Evolutionary conservation across 2,329 filamentous ascomycete genomes (phyloP).

Genomic region (Beauveria varroae): DNA sequence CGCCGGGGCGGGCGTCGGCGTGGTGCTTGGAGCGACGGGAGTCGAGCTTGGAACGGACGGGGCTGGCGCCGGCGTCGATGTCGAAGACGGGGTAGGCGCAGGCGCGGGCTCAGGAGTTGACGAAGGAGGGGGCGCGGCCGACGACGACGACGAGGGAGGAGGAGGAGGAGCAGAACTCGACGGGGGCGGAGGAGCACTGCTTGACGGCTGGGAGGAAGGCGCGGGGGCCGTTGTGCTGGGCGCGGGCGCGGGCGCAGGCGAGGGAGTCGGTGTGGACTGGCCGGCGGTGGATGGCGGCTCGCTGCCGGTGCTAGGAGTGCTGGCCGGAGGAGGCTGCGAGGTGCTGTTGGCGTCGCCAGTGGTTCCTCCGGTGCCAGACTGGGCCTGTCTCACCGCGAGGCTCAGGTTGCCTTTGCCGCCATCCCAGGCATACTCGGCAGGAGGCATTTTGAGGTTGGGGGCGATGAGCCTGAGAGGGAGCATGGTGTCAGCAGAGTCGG

Average conservation of each 20-base stretch:
- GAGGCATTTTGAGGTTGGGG: background rate
- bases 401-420: background rate
- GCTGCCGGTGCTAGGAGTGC: background rate
- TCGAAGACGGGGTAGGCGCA: constrained; percentile 9
- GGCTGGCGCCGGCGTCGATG: background rate
- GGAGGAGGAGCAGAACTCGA: background rate
- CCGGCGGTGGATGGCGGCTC: background rate
- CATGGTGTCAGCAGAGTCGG: background rate
- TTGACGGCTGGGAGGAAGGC: background rate
- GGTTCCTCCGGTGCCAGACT: background rate
- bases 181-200: background rate
- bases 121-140: background rate
- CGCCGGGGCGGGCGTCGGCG: constrained; percentile 5
- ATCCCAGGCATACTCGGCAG: background rate
- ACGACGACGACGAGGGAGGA: background rate
- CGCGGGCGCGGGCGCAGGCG: background rate
- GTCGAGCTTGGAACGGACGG: background rate
- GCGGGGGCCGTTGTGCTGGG: background rate
- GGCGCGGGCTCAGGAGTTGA: background rate
- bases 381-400: constrained; percentile 2
- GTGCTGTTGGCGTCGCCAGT: background rate
- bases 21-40: background rate
- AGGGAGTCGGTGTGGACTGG: background rate
- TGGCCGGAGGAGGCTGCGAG: background rate
- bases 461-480: background rate